Evolutionary conservation across 768 basidiomycete genomes (phyloP).

Genomic region (Pleurotus salmoneostramineus): DNA sequence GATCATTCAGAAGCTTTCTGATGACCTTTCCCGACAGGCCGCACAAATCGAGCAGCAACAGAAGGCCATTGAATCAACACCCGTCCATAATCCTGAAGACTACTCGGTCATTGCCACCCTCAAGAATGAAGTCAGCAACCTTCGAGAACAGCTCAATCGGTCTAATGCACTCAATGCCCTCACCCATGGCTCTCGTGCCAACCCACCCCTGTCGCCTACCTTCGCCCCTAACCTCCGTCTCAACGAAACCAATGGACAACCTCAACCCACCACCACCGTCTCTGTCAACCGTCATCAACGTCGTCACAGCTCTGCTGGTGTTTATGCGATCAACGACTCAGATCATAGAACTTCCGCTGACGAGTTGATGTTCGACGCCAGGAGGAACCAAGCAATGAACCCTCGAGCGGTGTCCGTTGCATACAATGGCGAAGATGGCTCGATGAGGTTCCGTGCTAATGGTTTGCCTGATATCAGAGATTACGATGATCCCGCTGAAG

Average conservation of each 20-base stretch:
- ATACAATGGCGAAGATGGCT: conserved; percentile 77
- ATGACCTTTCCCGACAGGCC: conserved; percentile 71
- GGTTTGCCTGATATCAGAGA: conserved; percentile 70
- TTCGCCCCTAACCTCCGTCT: conserved; percentile 77
- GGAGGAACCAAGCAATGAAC: conserved; percentile 64
- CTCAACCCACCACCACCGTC: conserved; percentile 22
- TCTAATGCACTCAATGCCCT: conserved; percentile 90
- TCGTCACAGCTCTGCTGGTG: conserved; percentile 84
- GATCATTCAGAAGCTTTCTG: conserved; percentile 74
- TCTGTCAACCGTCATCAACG: conserved; percentile 57
- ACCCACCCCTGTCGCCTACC: conserved; percentile 79
- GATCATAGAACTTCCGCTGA: conserved; percentile 75
- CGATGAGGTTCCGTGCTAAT: conserved; percentile 56
- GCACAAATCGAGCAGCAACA: conserved; percentile 75
- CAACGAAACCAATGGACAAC: conserved; percentile 39
- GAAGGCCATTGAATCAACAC: conserved; percentile 59
- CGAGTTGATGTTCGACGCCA: conserved; percentile 72
- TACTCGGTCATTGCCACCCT: conserved; percentile 82
- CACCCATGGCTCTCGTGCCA: conserved; percentile 66
- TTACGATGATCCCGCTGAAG: conserved; percentile 88
- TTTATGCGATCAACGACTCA: conserved; percentile 53
- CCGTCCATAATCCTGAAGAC: conserved; percentile 74
- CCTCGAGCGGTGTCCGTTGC: conserved; percentile 88
- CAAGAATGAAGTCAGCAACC: conserved; percentile 86
- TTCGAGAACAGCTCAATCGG: conserved; percentile 94